Base-by-base conservation (phyloP, 495 filamentous ascomycete species). In the Opeltia flavorubescens region DNA sequence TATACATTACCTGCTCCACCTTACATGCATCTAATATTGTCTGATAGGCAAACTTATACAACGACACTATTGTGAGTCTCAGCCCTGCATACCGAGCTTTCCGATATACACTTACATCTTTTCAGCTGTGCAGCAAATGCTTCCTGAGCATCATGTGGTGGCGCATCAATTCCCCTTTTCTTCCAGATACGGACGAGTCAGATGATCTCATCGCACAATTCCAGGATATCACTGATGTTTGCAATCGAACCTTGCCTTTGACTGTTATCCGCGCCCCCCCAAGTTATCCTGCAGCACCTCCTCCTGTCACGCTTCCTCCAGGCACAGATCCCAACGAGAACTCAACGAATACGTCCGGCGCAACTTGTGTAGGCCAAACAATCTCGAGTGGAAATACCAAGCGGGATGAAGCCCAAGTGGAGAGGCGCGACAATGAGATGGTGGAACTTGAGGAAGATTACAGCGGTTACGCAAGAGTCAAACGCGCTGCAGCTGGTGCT, bases 61-160 rank as follows among this genome's bases (percentile, higher is more conserved):
- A n/a, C n/a, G n/a, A n/a, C n/a, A n/a, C n/a, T n/a, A n/a, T n/a
- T n/a, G n/a, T n/a, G n/a, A n/a, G n/a, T n/a, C n/a, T n/a, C n/a
- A n/a, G n/a, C n/a, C n/a, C n/a, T n/a, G n/a, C n/a, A n/a, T n/a
- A n/a, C n/a, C n/a, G n/a, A n/a, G n/a, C n/a, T n/a, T n/a, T n/a
- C n/a, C n/a, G n/a, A n/a, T n/a, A n/a, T n/a, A n/a, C n/a, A n/a
- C n/a, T n/a, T n/a, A n/a, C n/a, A n/a, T n/a, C n/a, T n/a, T n/a
- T n/a, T n/a, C n/a, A 53, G 51, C 51, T 53, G 20, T 53, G 51
- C 47, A 53, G 51, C 33, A 33, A 53, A 18, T 53, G 51, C 42
- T 53, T 53, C 43, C 20, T 53, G 31, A 21, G 35, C 26, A 42
- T 53, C 30, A 36, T 53, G 11, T 29, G 46, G 29, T 41, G 46